These are phyloP conservation scores for Leccinellum albellum DNA, from an alignment of 768 basidiomycete species.

Conservation along the genomic window DNA sequence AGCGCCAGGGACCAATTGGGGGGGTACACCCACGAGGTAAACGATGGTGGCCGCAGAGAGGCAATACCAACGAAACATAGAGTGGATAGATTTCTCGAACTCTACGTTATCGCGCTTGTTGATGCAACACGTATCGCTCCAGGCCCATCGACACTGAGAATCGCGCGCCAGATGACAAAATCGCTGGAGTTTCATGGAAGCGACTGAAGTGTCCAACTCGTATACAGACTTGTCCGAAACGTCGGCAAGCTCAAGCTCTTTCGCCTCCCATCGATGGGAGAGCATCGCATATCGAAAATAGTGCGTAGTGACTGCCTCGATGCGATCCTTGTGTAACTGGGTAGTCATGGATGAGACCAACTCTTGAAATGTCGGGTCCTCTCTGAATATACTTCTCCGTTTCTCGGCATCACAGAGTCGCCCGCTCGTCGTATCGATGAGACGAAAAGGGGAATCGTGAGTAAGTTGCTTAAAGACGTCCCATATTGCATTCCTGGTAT, in stretches of 20 bases:
- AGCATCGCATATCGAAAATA: slow-evolving; percentile 21
- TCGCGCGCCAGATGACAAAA: slow-evolving; percentile 15
- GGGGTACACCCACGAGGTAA: slow-evolving; percentile 14
- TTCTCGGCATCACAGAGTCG: slow-evolving; percentile 15
- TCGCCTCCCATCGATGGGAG: slow-evolving; percentile 19
- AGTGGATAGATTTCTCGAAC: slow-evolving; percentile 16
- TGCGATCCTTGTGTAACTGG: background rate
- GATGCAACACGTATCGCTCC: slow-evolving; percentile 25
- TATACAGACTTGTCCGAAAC: slow-evolving; percentile 11
- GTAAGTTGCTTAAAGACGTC: background rate
- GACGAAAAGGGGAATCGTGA: slow-evolving; percentile 11
- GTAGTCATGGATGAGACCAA: slow-evolving; percentile 17
- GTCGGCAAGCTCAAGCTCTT: slow-evolving; percentile 11
- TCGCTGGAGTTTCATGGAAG: slow-evolving; percentile 10
- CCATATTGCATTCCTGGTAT: background rate
- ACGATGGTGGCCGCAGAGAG: slow-evolving; percentile 17
- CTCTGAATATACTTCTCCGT: slow-evolving; percentile 8
- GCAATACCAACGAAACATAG: slow-evolving; percentile 23
- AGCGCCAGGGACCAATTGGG: slow-evolving; percentile 5
- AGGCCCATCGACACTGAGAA: slow-evolving; percentile 16
- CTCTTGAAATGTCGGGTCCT: slow-evolving; percentile 10
- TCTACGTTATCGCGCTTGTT: slow-evolving; percentile 18
- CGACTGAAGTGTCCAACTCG: slow-evolving; percentile 4
- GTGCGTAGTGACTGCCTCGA: background rate
- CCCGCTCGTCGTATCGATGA: slow-evolving; percentile 20